Evolutionary conservation across 225 moss, liverwort and hornwort species (phyloP).

Genomic region (Anthoceros angustus): DNA sequence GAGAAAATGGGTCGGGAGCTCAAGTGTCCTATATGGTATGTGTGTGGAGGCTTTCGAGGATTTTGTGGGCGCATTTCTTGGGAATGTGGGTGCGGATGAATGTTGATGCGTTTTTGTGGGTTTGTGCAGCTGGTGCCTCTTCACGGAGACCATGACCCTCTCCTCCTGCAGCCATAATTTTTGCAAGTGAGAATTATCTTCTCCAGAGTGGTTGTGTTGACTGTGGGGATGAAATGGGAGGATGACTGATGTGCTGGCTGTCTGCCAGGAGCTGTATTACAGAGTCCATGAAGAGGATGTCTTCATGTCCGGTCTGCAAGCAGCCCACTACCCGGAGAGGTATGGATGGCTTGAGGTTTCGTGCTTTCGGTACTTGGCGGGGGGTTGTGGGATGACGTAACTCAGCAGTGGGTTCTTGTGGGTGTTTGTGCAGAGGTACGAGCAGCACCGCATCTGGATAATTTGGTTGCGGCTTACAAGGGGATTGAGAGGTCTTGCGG

Average conservation of each 20-base stretch:
- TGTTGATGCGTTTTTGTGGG: background rate
- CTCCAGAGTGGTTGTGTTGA: background rate
- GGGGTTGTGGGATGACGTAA: too few relatives aligned
- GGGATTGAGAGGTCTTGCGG: slow-evolving; percentile 29
- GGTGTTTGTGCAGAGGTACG: slow-evolving; percentile 24
- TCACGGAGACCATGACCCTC: slow-evolving; percentile 26
- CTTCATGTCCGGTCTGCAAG: slow-evolving; percentile 36
- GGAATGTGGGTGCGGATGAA: background rate
- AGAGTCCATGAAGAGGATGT: slow-evolving; percentile 24
- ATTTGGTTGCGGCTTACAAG: slow-evolving; percentile 26
- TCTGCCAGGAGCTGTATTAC: slow-evolving; percentile 25
- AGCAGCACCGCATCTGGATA: slow-evolving; percentile 34
- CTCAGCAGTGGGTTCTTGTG: background rate
- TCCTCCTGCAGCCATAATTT: slow-evolving; percentile 34
- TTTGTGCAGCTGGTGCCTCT: slow-evolving; percentile 28
- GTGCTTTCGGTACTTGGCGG: background rate
- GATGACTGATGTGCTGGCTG: background rate
- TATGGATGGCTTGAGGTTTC: background rate
- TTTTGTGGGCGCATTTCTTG: too few relatives aligned
- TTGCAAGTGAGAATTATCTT: slow-evolving; percentile 22
- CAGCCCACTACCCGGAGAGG: slow-evolving; percentile 28
- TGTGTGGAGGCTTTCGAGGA: background rate
- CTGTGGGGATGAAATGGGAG: background rate
- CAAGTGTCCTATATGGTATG: slow-evolving; percentile 30
- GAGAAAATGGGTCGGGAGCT: slow-evolving; percentile 41